Percentiles rank a stretch among this genome's conserved stretches.
Evolutionary conservation across 805 yeast species (phyloP).

Genomic region (Zygosaccharomyces gambellarensis): DNA sequence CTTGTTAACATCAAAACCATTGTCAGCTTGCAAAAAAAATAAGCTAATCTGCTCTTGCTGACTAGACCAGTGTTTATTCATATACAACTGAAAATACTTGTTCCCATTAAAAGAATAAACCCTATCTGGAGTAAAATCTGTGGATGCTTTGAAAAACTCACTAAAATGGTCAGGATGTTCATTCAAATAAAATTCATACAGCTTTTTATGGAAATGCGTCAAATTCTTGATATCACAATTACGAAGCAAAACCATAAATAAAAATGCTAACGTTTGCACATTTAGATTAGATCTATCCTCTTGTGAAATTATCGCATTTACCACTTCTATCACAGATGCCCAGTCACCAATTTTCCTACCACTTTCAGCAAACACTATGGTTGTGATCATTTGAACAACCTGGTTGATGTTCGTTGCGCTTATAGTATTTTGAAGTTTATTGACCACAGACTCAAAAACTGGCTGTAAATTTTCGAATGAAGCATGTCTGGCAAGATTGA

Average conservation of each 20-base stretch:
- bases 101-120: constrained; percentile 40
- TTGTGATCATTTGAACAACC: constrained; percentile 40
- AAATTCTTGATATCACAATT: constrained; percentile 48
- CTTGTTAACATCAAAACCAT: constrained; percentile 29
- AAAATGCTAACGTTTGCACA: constrained; percentile 38
- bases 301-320: constrained; percentile 12
- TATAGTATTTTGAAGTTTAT: constrained; percentile 16
- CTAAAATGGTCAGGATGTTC: constrained; percentile 44
- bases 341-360: constrained; percentile 60
- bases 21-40: constrained; percentile 39
- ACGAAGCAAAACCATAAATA: constrained; percentile 49
- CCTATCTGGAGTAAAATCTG: constrained; percentile 42
- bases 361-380: constrained; percentile 61
- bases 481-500: constrained; percentile 52
- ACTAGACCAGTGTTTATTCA: constrained; percentile 41
- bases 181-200: constrained; percentile 40
- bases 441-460: constrained; percentile 39
- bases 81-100: constrained; percentile 45
- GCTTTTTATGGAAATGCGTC: constrained; percentile 42
- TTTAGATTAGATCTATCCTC: constrained; percentile 7
- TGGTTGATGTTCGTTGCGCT: constrained; percentile 26
- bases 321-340: constrained; percentile 29
- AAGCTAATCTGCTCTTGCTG: constrained; percentile 37
- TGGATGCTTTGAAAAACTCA: constrained; percentile 37
- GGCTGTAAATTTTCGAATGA: constrained; percentile 43